Base-by-base conservation (phyloP, 768 basidiomycete species). In the Jaapia argillacea region DNA sequence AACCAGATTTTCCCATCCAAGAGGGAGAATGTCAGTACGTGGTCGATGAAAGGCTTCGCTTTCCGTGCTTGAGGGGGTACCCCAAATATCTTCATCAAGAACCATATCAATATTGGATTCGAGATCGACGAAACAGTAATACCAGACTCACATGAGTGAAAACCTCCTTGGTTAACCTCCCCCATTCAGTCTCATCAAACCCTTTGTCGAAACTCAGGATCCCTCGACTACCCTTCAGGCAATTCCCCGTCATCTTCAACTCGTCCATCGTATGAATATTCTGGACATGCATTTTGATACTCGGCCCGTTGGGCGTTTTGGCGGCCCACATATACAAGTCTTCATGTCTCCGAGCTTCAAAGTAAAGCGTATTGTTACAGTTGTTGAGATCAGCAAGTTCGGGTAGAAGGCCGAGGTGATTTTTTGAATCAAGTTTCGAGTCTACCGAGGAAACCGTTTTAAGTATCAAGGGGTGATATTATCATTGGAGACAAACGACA, bases 211-310 rank as follows among this genome's bases (percentile, higher is more conserved):
- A 99, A 58, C 86, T 88, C 50, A 98, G 65, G 43, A 98, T 66
- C 4, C 93, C 94, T 42, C 96, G 69, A 55, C 87, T 88, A 14
- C 96, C 96, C 64, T 94, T 96, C 51, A 99, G 64, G 62, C 96
- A 99, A 61, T 99, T 98, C 24, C 96, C 96, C 5, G 92, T 94
- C 93, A 99, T 87, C 69, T 98, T 98, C 51, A 99, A 72, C 63
- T 99, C 96, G 65, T 98, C 96, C 96, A 98, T 98, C 35, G 96
- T 99, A 62, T 99, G 96, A 43, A 94, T 74, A 58, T 98, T 99
- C 65, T 96, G 93, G 13, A 97, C 94, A 57, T 98, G 96, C 71
- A 97, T 74, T 62, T 97, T 97, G 57, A 93, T 79, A 56, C 87
- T 93, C 12, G 96, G 96, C 6, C 96, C 96, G 56, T 99, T 99